Percentiles rank a stretch among this genome's conserved stretches.
phyloP scores from a whole-genome alignment of 257 asterid species.

The Nicotiana undulata region DNA sequence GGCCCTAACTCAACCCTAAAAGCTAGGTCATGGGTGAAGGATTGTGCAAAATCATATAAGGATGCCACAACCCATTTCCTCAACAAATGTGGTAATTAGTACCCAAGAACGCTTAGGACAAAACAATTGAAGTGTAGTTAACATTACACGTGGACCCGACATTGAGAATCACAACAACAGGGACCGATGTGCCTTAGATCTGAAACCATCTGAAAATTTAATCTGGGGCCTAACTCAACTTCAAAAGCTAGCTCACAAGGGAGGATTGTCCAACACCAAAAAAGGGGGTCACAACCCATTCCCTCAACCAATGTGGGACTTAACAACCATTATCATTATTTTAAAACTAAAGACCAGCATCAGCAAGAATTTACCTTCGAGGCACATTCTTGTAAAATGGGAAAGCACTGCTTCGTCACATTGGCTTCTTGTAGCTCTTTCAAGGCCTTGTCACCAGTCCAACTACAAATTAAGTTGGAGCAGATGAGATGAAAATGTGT shows the following conservation, averaged over 20 bases:
- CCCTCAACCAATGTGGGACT: neutral
- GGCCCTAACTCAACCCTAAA: neutral
- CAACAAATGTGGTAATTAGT: neutral
- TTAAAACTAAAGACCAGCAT: neutral
- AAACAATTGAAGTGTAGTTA: neutral
- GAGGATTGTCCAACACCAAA: neutral
- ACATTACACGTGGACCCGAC: neutral
- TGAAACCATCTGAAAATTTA: neutral
- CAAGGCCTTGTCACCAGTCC: slow-evolving; percentile 93
- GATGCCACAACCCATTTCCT: neutral
- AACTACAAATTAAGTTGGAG: slow-evolving; percentile 33
- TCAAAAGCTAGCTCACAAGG: neutral
- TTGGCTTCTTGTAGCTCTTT: slow-evolving; percentile 83
- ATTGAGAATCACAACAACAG: neutral
- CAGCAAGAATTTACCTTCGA: slow-evolving; percentile 44
- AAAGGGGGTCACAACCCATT: neutral
- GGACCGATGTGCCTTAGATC: neutral
- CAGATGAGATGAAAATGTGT: slow-evolving; percentile 9
- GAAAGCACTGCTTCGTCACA: slow-evolving; percentile 59
- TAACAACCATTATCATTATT: neutral
- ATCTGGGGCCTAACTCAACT: neutral
- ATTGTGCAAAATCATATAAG: neutral
- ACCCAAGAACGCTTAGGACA: neutral
- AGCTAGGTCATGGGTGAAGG: neutral
- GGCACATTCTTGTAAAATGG: slow-evolving; percentile 75